phyloP scores from a whole-genome alignment of 352 stramenopile species.

The Phytophthora fragariae region DNA sequence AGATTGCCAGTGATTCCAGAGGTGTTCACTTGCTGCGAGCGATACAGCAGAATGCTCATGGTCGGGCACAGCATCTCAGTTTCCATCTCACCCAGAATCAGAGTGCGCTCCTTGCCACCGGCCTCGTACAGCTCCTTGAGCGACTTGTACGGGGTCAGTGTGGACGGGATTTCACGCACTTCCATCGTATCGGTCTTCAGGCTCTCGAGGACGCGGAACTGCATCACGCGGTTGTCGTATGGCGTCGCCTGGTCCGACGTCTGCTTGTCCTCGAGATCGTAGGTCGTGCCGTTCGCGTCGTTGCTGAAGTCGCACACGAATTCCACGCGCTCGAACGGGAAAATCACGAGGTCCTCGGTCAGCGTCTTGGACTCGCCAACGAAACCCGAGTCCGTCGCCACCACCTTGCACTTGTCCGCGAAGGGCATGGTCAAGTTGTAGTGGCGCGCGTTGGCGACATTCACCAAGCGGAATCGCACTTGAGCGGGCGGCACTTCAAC shows the following conservation, averaged over 20 bases:
- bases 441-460: slow-evolving; percentile 73
- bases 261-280: slow-evolving; percentile 58
- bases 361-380: slow-evolving; percentile 62
- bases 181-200: slow-evolving; percentile 57
- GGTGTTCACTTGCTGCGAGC: slow-evolving; percentile 63
- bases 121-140: slow-evolving; percentile 61
- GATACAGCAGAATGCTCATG: slow-evolving; percentile 58
- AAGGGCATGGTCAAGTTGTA: slow-evolving; percentile 84
- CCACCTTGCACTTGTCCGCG: slow-evolving; percentile 64
- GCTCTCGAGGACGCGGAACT: slow-evolving; percentile 47
- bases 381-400: slow-evolving; percentile 73
- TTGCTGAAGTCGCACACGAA: slow-evolving; percentile 67
- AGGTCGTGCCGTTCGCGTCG: slow-evolving; percentile 48
- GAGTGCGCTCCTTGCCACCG: slow-evolving; percentile 62
- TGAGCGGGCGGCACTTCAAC: slow-evolving; percentile 37
- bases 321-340: slow-evolving; percentile 65
- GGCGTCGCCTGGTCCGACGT: slow-evolving; percentile 50
- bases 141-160: slow-evolving; percentile 56
- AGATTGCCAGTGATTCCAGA: slow-evolving; percentile 50
- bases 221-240: slow-evolving; percentile 63
- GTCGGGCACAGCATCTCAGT: slow-evolving; percentile 47
- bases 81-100: slow-evolving; percentile 71
- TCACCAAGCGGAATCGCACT: slow-evolving; percentile 71
- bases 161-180: slow-evolving; percentile 44
- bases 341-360: slow-evolving; percentile 43